These are phyloP conservation scores for Calonectria hawksworthii DNA, from an alignment of 2,329 filamentous ascomycete species.

Conservation along the genomic window DNA sequence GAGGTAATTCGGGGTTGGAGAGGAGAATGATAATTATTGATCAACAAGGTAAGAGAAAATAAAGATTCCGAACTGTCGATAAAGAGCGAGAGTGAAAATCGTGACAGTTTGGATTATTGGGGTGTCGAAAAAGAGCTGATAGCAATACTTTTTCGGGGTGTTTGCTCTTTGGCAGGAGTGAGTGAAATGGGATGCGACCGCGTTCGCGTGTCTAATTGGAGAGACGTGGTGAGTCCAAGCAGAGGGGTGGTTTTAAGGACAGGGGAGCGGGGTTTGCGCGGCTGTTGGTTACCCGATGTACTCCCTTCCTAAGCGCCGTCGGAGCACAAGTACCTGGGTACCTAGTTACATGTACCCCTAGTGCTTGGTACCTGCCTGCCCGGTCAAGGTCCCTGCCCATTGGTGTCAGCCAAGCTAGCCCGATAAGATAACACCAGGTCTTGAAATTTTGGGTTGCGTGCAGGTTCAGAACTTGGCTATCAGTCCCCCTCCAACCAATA, in stretches of 20 bases:
- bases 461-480: background rate
- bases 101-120: background rate
- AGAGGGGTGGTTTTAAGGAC: slow-evolving; percentile 33
- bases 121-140: background rate
- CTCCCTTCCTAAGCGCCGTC: background rate
- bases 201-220: slow-evolving; percentile 45
- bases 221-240: slow-evolving; percentile 23
- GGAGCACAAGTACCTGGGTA: background rate
- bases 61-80: background rate
- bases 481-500: background rate
- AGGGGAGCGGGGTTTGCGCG: slow-evolving; percentile 15
- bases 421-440: slow-evolving; percentile 45
- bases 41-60: too few species aligned
- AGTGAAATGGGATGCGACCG: slow-evolving; percentile 41
- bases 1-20: background rate
- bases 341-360: background rate
- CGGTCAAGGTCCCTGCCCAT: background rate
- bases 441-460: slow-evolving; percentile 23
- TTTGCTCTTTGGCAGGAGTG: slow-evolving; percentile 25
- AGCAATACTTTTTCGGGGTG: slow-evolving; percentile 8
- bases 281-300: background rate
- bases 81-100: background rate
- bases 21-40: background rate
- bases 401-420: background rate
- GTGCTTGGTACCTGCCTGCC: background rate